Evolutionary conservation across 2,329 filamentous ascomycete species (phyloP), one percentile per base, ranked within the genome.

Genomic region (Penicillium sp.): DNA sequence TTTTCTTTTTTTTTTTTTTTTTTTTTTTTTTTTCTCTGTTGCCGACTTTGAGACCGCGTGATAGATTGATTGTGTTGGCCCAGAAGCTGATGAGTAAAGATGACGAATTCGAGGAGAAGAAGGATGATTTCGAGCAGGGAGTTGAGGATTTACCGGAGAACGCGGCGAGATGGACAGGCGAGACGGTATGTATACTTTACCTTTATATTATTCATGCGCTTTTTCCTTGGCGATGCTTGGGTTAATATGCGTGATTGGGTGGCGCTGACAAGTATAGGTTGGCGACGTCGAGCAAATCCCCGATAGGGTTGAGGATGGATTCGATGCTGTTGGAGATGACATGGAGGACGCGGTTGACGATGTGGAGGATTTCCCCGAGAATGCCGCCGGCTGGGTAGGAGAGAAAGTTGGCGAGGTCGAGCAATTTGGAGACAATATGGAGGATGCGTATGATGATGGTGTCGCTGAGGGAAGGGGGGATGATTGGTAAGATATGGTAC

Each of bases 381-480:
- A 56, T 29, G 45, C 30, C 1, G 54, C 54, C 5, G 54, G 26
- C 15, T 56, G 54, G 54, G 26, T 30, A 29, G 54, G 53, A 5
- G 53, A 51, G 38, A 58, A 58, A 38, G 56, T 51, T n/a, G 56
- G 56, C 23, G 56, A 58, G 21, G 50, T 49, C 29, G 57, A 60
- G 41, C 64, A 57, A 29, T 74, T 75, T 58, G 73, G 75, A 31
- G 64, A 78, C 21, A 62, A 78, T 49, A 66, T 82, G 19, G 78
- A 77, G 45, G 66, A 79, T 70, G 73, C 78, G 15, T 82, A 82
- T 67, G 80, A 83, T 66, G 70, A 75, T 58, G 80, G 79, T 5
- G 70, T 74, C 57, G 71, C 58, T 4, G 70, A 73, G 59, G 71
- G 68, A 17, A 49, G 75, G 72, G 65, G 63, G 26, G 71, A 67